Base-by-base conservation (phyloP, 441 rosid genomes). In the Populus tomentosa region DNA sequence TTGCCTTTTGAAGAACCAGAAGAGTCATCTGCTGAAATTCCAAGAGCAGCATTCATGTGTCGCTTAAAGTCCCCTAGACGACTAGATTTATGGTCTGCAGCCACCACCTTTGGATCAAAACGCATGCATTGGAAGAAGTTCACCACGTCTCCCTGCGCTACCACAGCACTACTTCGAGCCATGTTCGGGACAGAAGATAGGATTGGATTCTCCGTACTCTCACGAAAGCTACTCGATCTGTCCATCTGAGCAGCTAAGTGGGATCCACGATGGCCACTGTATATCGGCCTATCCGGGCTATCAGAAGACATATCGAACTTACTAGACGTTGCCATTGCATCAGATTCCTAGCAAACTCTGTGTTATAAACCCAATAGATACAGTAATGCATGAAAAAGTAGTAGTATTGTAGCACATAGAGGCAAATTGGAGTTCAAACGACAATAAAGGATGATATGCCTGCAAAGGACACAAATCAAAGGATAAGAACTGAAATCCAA, bases 171-270 rank as follows among this genome's bases (percentile, higher is more conserved):
- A 85, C 86, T 92, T 87, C 95, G 88, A 32, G 90, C 80, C 90
- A 87, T 86, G 83, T 77, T 88, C 66, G 94, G 90, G 70, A 89
- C 88, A 87, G 98, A 90, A 82, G 94, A 82, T 56, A 89, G 85
- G 80, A 87, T 83, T 72, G 93, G 90, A 80, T 85, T 90, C 80
- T 94, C 98, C 87, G 87, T 81, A 73, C 87, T 86, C 89, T 91
- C 97, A 9, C 93, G 93, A 78, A 92, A 96, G 86, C 97, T 91
- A 81, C 95, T 85, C 10, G 96, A 90, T 90, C 97, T 92, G 82
- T 97, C 97, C 89, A 91, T 82, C 77, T 86, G 87, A 83, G 90
- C 85, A 80, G 90, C 84, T 85, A 89, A 74, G 90, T 88, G 90
- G 88, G 98, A 88, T 89, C 97, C 96, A 83, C 90, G 91, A 82